A percentile compares a stretch with the other conserved stretches of the same genome.
These are phyloP conservation scores for Solanum sparsipilum DNA, from an alignment of 257 asterid species.

Conservation along the genomic window DNA sequence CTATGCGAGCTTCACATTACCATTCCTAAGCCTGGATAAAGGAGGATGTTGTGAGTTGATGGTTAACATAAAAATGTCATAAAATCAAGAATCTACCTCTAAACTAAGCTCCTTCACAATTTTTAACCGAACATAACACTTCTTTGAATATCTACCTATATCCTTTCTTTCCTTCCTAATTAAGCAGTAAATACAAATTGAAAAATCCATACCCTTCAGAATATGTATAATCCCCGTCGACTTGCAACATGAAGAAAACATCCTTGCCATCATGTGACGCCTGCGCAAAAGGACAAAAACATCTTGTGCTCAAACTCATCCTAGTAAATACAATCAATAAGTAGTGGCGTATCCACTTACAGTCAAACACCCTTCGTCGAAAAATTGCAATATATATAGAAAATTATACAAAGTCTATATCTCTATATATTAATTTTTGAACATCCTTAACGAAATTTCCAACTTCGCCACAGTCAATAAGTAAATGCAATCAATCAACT, in stretches of 20 bases:
- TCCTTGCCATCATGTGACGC: slow-evolving; percentile 56
- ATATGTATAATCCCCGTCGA: slow-evolving; percentile 46
- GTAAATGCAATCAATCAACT: neutral
- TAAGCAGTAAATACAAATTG: neutral
- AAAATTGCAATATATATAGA: too few relatives aligned
- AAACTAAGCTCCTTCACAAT: neutral
- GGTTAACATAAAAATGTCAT: neutral
- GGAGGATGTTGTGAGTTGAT: neutral
- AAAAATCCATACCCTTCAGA: slow-evolving; percentile 34
- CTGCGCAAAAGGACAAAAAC: slow-evolving; percentile 15
- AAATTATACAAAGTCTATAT: neutral
- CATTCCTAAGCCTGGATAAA: neutral
- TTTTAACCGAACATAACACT: neutral
- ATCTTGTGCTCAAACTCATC: neutral
- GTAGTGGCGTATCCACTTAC: neutral
- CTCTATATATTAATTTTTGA: neutral
- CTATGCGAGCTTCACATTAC: neutral
- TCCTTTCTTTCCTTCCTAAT: neutral
- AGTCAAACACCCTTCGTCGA: neutral
- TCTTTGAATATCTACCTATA: neutral
- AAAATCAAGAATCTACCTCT: neutral
- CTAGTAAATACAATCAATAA: neutral
- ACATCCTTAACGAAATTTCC: neutral
- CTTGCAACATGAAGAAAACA: slow-evolving; percentile 49
- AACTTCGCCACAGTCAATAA: neutral